Evolutionary conservation across 768 basidiomycete species (phyloP), one percentile per base, ranked within the genome.

Genomic region (Lentinula guzmanii): DNA sequence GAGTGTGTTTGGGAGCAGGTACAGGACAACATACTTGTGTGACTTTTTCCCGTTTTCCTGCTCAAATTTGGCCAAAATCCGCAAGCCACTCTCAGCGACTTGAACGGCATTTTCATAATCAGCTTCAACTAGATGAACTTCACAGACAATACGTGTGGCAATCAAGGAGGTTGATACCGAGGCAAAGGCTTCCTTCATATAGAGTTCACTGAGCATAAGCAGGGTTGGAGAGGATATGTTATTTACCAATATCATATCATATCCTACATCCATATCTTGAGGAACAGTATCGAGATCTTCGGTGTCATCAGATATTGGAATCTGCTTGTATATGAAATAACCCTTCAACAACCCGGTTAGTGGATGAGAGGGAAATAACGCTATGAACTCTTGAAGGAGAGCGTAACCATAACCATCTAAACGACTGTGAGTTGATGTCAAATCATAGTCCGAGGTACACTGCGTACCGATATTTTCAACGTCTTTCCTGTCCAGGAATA

Each of bases 51-150:
- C 91, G 13, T 78, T 79, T 46, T 89, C 80, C 43, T 70, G 67
- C 68, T 93, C 87, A 8, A 82, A 68, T 33, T 73, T 76, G 9
- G 74, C 74, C 7, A 91, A 68, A 4, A 87, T 73, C 31, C 79
- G 76, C 42, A 95, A 71, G 0, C 90, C 91, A 43, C 79, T 82
- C 66, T 95, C 92, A 1, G 91, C 84, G 0, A 82, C 79, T 52
- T 83, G 84, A 58, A 91, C 83, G 0, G 87, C 83, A 64, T 86
- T 88, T 51, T 85, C 77, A 71, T 90, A 91, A 71, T 98, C 95
- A 13, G 77, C 69, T 63, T 92, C 88, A 33, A 75, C 70, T 5
- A 85, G 72, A 68, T 93, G 90, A 41, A 90, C 76, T 45, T 88
- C 82, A 0, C 83, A 77, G 35, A 86, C 71, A 13, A 94, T 77